These are phyloP conservation scores for Pseudoscleropodium purum DNA, from an alignment of 225 moss, liverwort and hornwort species.

Conservation along the genomic window DNA sequence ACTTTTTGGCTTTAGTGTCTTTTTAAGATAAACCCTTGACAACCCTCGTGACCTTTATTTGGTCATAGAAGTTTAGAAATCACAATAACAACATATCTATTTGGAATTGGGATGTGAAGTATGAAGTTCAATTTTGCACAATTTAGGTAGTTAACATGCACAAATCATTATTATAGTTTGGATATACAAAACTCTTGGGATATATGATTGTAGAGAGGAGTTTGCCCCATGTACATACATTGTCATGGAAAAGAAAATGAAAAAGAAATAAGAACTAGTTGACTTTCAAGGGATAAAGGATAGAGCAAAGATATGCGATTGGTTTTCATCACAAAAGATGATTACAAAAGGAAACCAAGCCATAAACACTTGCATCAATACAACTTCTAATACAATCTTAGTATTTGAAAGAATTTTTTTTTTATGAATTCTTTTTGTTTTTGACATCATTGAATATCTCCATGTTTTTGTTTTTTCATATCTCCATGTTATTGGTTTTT, in stretches of 20 bases:
- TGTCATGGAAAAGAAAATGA: neutral
- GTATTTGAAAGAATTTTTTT: neutral
- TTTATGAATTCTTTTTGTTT: too few relatives aligned
- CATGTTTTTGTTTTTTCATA: neutral
- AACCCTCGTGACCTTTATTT: rapidly evolving
- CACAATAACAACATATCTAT: rapidly evolving
- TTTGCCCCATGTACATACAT: neutral
- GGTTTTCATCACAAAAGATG: neutral
- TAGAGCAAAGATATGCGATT: neutral
- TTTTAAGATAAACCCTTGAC: neutral
- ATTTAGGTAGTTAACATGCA: rapidly evolving
- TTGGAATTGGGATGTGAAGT: neutral
- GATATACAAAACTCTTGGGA: neutral
- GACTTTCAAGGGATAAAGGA: neutral
- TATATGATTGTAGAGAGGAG: neutral
- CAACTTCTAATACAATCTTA: neutral
- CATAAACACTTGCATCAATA: neutral
- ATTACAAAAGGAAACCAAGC: rapidly evolving
- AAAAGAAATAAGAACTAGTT: neutral
- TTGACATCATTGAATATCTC: neutral
- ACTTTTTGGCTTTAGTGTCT: rapidly evolving
- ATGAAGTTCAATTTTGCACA: neutral
- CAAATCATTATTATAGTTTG: neutral
- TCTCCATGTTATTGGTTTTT: too few relatives aligned
- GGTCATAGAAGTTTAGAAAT: neutral